These are phyloP conservation scores for Drosera spatulata DNA, from an alignment of 179 eudicot genomes.

Conservation along the genomic window DNA sequence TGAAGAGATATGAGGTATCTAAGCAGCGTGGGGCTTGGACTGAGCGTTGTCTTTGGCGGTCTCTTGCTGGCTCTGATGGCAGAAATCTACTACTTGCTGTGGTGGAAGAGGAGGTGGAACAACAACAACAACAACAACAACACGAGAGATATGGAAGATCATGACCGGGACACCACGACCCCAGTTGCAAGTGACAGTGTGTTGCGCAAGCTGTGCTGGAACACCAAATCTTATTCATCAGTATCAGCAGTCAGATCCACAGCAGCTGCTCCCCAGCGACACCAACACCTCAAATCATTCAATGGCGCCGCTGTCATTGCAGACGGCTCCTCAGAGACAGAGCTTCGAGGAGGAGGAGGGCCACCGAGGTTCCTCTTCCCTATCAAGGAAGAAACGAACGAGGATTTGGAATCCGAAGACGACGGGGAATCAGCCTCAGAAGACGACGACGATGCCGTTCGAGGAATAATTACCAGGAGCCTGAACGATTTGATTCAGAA, in stretches of 20 bases:
- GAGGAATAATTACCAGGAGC: constrained; percentile 24
- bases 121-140: not conserved
- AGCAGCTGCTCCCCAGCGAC: constrained; percentile 7
- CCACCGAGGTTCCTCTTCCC: constrained; percentile 71
- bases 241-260: constrained; percentile 11
- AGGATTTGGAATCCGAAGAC: constrained; percentile 16
- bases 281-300: constrained; percentile 1
- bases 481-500: constrained; percentile 29
- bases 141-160: constrained; percentile 27
- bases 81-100: constrained; percentile 70
- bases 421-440: constrained; percentile 31
- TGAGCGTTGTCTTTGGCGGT: constrained; percentile 62
- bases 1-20: constrained; percentile 43
- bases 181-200: constrained; percentile 11
- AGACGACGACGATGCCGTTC: constrained; percentile 13
- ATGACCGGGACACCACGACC: constrained; percentile 21
- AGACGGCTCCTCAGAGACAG: constrained; percentile 15
- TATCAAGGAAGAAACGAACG: constrained; percentile 69
- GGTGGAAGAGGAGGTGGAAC: constrained; percentile 65
- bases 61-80: constrained; percentile 56
- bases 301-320: constrained; percentile 22
- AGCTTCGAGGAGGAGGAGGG: constrained; percentile 12
- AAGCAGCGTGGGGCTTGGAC: constrained; percentile 54
- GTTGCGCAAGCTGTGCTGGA: constrained; percentile 32
- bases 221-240: constrained; percentile 9